A percentile compares a stretch with the other conserved stretches of the same genome.
These are phyloP conservation scores for Mycocalia duriaeana DNA, from an alignment of 1,284 basidiomycete genomes.

Conservation along the genomic window DNA sequence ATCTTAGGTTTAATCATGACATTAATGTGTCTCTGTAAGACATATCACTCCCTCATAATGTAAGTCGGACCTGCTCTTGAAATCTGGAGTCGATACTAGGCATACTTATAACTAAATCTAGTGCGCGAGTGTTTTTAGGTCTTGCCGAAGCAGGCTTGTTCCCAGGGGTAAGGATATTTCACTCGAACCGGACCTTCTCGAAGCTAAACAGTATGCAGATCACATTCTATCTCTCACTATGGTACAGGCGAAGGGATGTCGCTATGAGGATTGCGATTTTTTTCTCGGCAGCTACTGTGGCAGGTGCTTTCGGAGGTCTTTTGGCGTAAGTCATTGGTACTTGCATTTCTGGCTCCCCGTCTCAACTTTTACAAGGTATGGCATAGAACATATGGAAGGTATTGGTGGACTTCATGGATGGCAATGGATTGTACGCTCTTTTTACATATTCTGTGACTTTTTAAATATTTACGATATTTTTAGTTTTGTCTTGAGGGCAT, in stretches of 20 bases:
- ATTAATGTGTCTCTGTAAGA: constrained; percentile 33
- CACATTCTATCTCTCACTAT: constrained; percentile 49
- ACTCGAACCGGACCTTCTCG: background rate
- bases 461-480: background rate
- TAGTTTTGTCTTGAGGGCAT: constrained; percentile 35
- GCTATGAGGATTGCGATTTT: constrained; percentile 52
- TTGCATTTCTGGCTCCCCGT: background rate
- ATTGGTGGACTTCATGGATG: constrained; percentile 39
- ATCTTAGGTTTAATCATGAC: constrained; percentile 33
- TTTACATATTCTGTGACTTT: background rate
- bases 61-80: constrained; percentile 12
- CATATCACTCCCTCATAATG: constrained; percentile 30
- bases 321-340: constrained; percentile 23
- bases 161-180: constrained; percentile 31
- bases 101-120: constrained; percentile 11
- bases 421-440: constrained; percentile 37
- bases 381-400: constrained; percentile 37
- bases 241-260: constrained; percentile 48
- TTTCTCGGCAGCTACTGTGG: constrained; percentile 52
- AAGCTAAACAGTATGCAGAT: constrained; percentile 22
- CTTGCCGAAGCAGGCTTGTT: constrained; percentile 51
- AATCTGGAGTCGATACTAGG: too few species aligned
- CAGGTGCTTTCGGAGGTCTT: constrained; percentile 36
- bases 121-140: constrained; percentile 46
- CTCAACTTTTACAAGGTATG: constrained; percentile 19